Base-by-base conservation (phyloP, 2,329 filamentous ascomycete species). In the Ceratocystis smalleyi region DNA sequence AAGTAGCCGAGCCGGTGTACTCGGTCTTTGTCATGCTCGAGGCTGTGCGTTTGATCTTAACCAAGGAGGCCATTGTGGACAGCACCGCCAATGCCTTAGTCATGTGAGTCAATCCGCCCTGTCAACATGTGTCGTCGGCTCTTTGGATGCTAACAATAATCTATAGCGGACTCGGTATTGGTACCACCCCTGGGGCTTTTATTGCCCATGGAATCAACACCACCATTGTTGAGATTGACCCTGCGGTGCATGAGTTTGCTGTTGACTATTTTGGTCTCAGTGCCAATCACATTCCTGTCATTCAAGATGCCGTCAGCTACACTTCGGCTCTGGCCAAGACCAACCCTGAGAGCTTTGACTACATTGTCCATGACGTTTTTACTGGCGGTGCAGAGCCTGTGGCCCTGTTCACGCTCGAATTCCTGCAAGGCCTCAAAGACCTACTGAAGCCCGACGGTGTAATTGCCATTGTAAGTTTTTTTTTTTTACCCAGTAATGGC, bases 291-390 rank as follows among this genome's bases (percentile, higher is more conserved):
- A 88, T 83, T 0, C 81, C 87, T n/a, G 82, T 89, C 63, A 85
- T 97, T 68, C 82, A 85, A 61, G 90, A 99, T 70, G 94, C 94
- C 0, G 83, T 91, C 2, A 75, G 77, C n/a, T 96, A 85, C 73
- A 81, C 83, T 19, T 74, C 77, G 57, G 71, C 75, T 62, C 71
- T 79, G 59, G 76, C 77, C 64, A 71, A 74, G 61, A 69, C 75
- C 32, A 70, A 76, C 65, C 72, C 74, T 6, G 73, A 77, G 59
- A 78, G 78, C 32, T 99, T 87, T 73, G 87, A 96, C 75, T 97
- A 96, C 76, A 94, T 99, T 71, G 81, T 99, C 63, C 94, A 99
- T 73, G 94, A 99, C 69, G 94, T 99, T 27, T 99, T 99, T 73
- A 99, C 94, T 0, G 94, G 94, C 27, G 94, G 94, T 62, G 91